A percentile compares a stretch with the other conserved stretches of the same genome.
Conservation (phyloP, 768 basidiomycete species). For the Kwoniella dejecticola region DNA sequence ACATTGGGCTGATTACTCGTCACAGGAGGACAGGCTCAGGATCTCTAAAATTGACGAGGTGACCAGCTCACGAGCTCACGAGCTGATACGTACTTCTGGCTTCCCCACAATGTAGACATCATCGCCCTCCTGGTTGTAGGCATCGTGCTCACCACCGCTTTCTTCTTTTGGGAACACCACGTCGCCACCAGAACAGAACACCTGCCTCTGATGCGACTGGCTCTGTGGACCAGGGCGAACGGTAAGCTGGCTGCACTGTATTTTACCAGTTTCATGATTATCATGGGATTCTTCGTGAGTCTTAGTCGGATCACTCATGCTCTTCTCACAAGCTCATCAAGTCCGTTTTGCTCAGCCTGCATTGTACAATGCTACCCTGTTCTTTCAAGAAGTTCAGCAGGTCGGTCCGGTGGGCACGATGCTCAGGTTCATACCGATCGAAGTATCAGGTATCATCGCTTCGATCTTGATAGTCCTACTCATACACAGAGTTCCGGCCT, state of each 20-base stretch:
- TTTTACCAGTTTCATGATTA: slow-evolving; percentile 40
- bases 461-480: slow-evolving; percentile 44
- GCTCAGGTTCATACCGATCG: slow-evolving; percentile 39
- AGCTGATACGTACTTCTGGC: too few relatives aligned
- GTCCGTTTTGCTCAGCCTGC: slow-evolving; percentile 9
- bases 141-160: slow-evolving; percentile 62
- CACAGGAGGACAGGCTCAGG: too few relatives aligned
- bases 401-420: slow-evolving; percentile 16
- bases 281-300: slow-evolving; percentile 48
- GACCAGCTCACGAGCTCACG: too few relatives aligned
- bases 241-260: slow-evolving; percentile 46
- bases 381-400: slow-evolving; percentile 19
- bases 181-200: slow-evolving; percentile 59
- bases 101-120: too few relatives aligned
- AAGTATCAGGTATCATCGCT: slow-evolving; percentile 36
- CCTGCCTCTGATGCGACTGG: slow-evolving; percentile 50
- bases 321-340: too few relatives aligned
- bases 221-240: slow-evolving; percentile 49
- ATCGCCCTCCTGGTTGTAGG: slow-evolving; percentile 69
- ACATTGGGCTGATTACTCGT: neutral
- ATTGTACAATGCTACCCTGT: slow-evolving; percentile 24
- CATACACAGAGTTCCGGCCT: slow-evolving; percentile 42
- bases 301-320: too few relatives aligned
- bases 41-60: too few relatives aligned
- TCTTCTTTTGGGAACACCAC: slow-evolving; percentile 68